These are phyloP conservation scores for Lupinus albus DNA, from an alignment of 306 rosid species.

Conservation along the genomic window DNA sequence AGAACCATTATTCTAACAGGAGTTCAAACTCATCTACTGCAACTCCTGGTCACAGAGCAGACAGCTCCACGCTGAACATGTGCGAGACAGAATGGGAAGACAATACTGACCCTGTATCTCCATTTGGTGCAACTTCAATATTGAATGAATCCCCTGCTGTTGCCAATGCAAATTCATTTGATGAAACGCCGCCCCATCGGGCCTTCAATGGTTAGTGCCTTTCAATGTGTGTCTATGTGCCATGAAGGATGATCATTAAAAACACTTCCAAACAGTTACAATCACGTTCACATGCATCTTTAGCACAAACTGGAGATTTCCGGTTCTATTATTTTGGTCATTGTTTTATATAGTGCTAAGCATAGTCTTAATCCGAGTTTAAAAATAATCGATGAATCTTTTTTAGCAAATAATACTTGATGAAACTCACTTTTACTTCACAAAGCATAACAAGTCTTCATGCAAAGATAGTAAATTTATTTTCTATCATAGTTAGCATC, in stretches of 20 bases:
- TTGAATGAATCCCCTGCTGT: conserved; percentile 62
- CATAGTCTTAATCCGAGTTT: background rate
- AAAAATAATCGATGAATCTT: conserved; percentile 1
- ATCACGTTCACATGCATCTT: conserved; percentile 6
- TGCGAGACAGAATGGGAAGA: conserved; percentile 69
- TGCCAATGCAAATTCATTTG: conserved; percentile 65
- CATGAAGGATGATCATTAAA: conserved; percentile 21
- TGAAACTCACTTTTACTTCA: conserved; percentile 9
- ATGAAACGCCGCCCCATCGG: conserved; percentile 51
- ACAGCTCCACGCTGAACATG: conserved; percentile 57
- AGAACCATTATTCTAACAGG: conserved; percentile 62
- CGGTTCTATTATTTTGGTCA: conserved; percentile 12
- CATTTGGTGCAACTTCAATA: conserved; percentile 65
- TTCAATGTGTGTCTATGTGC: background rate
- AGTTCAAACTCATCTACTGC: conserved; percentile 71
- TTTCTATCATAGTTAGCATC: conserved; percentile 15
- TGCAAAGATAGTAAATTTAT: conserved; percentile 5
- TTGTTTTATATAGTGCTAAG: conserved; percentile 17
- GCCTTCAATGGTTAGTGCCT: conserved; percentile 62
- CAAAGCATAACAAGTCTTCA: conserved; percentile 15
- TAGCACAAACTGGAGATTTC: conserved; percentile 16
- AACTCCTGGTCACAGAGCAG: conserved; percentile 62
- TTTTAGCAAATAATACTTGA: no score
- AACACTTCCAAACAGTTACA: background rate
- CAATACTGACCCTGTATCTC: conserved; percentile 60